A percentile compares a stretch with the other conserved stretches of the same genome.
These are phyloP conservation scores for Puccinia triticina DNA, from an alignment of 1,284 basidiomycete species.

Conservation along the genomic window DNA sequence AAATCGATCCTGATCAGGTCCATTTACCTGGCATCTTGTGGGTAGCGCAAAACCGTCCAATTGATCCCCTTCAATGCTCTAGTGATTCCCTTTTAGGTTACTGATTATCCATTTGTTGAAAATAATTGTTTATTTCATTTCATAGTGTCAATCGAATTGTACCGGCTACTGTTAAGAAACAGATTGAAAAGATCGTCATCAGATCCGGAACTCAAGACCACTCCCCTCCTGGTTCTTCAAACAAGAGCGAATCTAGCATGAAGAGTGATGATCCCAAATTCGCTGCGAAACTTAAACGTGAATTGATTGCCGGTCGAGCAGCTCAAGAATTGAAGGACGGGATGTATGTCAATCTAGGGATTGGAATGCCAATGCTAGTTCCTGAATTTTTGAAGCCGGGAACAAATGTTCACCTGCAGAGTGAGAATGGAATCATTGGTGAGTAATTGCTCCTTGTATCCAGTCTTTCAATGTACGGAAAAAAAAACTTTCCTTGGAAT, in stretches of 20 bases:
- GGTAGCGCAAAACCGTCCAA: constrained; percentile 12
- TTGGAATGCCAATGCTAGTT: constrained; percentile 90
- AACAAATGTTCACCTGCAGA: constrained; percentile 87
- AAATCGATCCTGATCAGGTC: constrained; percentile 78
- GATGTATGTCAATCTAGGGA: constrained; percentile 72
- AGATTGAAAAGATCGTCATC: constrained; percentile 40
- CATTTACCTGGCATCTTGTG: constrained; percentile 62
- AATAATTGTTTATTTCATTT: background rate
- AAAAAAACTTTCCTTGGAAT: background rate
- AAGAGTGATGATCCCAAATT: constrained; percentile 17
- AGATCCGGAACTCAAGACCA: constrained; percentile 10
- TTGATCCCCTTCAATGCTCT: constrained; percentile 51
- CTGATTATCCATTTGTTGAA: constrained; percentile 57
- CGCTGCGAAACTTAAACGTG: constrained; percentile 65
- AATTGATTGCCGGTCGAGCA: constrained; percentile 80
- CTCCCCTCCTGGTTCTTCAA: background rate
- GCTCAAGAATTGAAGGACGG: constrained; percentile 89
- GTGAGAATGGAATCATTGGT: constrained; percentile 88
- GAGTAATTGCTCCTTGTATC: constrained; percentile 28
- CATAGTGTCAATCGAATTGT: constrained; percentile 50
- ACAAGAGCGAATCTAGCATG: background rate
- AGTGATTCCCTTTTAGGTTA: constrained; percentile 64
- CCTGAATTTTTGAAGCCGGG: constrained; percentile 77
- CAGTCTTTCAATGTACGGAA: background rate
- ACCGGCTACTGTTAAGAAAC: constrained; percentile 40